Evolutionary conservation across 768 basidiomycete genomes (phyloP), one percentile per base, ranked within the genome.

Genomic region (Pleurotus sapidus): DNA sequence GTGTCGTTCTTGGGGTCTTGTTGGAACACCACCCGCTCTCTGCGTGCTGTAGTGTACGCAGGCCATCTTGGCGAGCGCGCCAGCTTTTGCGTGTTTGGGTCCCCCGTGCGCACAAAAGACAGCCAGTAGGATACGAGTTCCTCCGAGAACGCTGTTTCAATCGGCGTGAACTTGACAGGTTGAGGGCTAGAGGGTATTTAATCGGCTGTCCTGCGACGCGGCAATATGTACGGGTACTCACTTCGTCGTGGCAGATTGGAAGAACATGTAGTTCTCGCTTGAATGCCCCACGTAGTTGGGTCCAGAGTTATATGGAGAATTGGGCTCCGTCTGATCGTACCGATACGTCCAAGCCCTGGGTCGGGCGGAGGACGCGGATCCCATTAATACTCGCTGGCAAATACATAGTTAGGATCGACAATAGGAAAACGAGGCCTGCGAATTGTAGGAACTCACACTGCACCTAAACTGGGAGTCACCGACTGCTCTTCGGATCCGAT

Each of bases 101-200:
- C 67, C 1, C 76, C 76, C 0, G 78, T 65, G 43, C 84, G 82
- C 20, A 86, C 83, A 59, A 87, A 86, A 1, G 84, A 87, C 5
- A 86, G 68, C 83, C 84, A 86, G 65, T 87, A 86, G 4, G 81
- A 84, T 40, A 84, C 83, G 24, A 84, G 70, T 65, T 87, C 87
- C 40, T 75, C 67, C 0, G 82, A 78, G 59, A 87, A 87, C 5
- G 79, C 77, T 1, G 60, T 64, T 61, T 86, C 78, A 7, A 73
- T 66, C 0, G 74, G 66, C 1, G 74, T 72, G 66, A 84, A 82
- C 1, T 70, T 74, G 12, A 75, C 77, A 0, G 79, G 77, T 18
- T 86, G 83, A 56, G 68, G 64, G 4, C 78, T 83, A 56, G 24
- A 40, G 15, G 14, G 50, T n/a, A 38, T 15, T 18, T 14, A 20